A percentile compares a stretch with the other conserved stretches of the same genome.
These are phyloP conservation scores for Malassezia restricta DNA, from an alignment of 1,284 basidiomycete species.

Conservation along the genomic window DNA sequence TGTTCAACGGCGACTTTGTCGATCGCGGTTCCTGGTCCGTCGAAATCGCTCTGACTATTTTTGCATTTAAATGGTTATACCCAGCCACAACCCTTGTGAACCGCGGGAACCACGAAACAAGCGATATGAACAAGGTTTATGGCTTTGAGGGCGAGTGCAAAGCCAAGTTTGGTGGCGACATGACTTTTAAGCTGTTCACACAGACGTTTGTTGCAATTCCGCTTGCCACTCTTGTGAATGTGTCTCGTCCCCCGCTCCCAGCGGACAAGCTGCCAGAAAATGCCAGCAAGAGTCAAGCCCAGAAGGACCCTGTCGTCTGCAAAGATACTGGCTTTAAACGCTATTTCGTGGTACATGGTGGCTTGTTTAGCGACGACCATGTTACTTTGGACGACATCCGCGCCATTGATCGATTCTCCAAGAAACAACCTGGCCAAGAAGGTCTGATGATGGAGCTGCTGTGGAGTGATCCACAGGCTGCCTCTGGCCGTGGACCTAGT, in stretches of 20 bases:
- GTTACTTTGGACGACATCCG: slow-evolving; percentile 84
- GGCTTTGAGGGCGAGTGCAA: slow-evolving; percentile 95
- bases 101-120: slow-evolving; percentile 95
- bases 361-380: slow-evolving; percentile 84
- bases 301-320: slow-evolving; percentile 57
- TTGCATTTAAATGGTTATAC: slow-evolving; percentile 76
- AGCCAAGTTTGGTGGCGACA: slow-evolving; percentile 42
- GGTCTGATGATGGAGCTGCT: slow-evolving; percentile 71
- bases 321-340: slow-evolving; percentile 62
- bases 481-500: slow-evolving; percentile 81
- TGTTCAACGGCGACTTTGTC: slow-evolving; percentile 51
- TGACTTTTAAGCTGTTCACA: slow-evolving; percentile 43
- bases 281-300: slow-evolving; percentile 24
- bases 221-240: slow-evolving; percentile 69
- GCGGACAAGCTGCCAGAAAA: slow-evolving; percentile 24
- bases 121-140: slow-evolving; percentile 57
- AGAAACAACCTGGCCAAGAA: slow-evolving; percentile 81
- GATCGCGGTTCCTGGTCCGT: slow-evolving; percentile 95
- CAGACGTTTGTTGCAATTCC: slow-evolving; percentile 50
- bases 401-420: slow-evolving; percentile 66
- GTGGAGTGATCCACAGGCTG: slow-evolving; percentile 76
- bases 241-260: slow-evolving; percentile 55
- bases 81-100: slow-evolving; percentile 40
- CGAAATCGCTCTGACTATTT: slow-evolving; percentile 83
- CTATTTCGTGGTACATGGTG: slow-evolving; percentile 83